Evolutionary conservation across 495 filamentous ascomycete genomes (phyloP), one percentile per base, ranked within the genome.

Genomic region (Penicillium maclennaniae): DNA sequence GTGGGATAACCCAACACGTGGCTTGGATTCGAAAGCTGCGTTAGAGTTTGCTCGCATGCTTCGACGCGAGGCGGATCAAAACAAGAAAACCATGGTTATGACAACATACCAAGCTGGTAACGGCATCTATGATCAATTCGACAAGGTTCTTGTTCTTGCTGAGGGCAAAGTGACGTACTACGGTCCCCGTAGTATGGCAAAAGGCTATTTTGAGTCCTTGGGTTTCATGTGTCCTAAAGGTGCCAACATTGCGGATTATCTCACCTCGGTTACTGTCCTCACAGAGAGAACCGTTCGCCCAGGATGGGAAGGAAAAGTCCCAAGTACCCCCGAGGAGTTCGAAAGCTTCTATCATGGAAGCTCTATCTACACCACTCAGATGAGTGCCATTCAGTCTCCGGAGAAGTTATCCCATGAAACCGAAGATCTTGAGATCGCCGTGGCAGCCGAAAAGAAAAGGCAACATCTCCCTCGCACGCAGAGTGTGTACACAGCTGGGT

Each of bases 91-190:
- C 7, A 83, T 84, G 40, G 76, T 83, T 27, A 84, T 89, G 6
- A 87, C 89, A 6, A 87, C 91, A 56, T 95, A 95, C 65, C 90
- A 95, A 61, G 87, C 88, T 0, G 84, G 86, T 7, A 87, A 95
- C 56, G 76, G 69, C 27, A 86, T 87, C 28, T 92, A 89, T 50
- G 84, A 91, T 55, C 34, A 77, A 16, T 92, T 93, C 56, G 88
- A 93, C 69, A 90, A 90, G 68, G 83, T 87, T 31, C 73, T 85
- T 5, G 83, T 93, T 2, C 72, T 93, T 12, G 89, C 91, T 41
- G 88, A 91, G 43, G 89, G 89, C 7, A 76, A 83, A 37, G 87
- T 91, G 53, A 91, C 87, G 47, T 93, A 84, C 72, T 93, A 88
- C 51, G 89, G 89, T 1, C 73, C 75, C 4, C 78, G 81, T 1